A percentile compares a stretch with the other conserved stretches of the same genome.
phyloP scores from a whole-genome alignment of 441 rosid genomes.

The Pelargonium cotyledonis region DNA sequence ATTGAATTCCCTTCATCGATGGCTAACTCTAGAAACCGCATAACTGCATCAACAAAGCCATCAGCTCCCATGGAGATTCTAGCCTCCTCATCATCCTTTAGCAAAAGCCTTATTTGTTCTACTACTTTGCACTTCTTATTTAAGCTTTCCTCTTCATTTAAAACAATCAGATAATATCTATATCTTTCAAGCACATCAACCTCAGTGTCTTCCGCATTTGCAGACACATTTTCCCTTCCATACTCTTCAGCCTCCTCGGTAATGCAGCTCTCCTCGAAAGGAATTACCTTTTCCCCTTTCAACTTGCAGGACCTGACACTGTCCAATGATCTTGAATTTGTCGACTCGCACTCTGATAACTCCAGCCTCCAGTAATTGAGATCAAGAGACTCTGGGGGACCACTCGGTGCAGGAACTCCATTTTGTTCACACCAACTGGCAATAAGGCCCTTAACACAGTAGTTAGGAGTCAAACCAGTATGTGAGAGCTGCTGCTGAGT shows the following conservation, averaged over 20 bases:
- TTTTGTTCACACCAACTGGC: conserved; percentile 96
- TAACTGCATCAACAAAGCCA: conserved; percentile 77
- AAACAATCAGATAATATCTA: conserved; percentile 41
- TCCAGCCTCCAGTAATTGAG: conserved; percentile 88
- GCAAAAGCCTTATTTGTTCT: conserved; percentile 61
- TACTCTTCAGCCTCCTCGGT: conserved; percentile 37
- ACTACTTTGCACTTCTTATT: conserved; percentile 49
- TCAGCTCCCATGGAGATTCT: conserved; percentile 81
- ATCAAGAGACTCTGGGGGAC: conserved; percentile 81
- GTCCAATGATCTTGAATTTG: conserved; percentile 56
- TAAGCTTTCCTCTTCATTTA: conserved; percentile 53
- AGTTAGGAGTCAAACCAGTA: conserved; percentile 82
- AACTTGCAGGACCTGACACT: conserved; percentile 41
- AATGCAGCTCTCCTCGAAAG: conserved; percentile 61
- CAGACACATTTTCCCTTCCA: conserved; percentile 21
- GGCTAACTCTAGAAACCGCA: conserved; percentile 62
- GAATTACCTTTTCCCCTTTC: conserved; percentile 57
- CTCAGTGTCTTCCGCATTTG: conserved; percentile 42
- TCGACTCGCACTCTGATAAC: conserved; percentile 58
- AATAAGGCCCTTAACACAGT: conserved; percentile 93
- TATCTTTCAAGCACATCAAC: conserved; percentile 38
- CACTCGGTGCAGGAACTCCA: conserved; percentile 63
- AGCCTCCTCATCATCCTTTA: conserved; percentile 95
- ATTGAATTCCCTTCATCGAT: conserved; percentile 34
- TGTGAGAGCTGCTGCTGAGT: conserved; percentile 87